phyloP scores from a whole-genome alignment of 2,329 filamentous ascomycete genomes.

The Salinomyces thailandicus region DNA sequence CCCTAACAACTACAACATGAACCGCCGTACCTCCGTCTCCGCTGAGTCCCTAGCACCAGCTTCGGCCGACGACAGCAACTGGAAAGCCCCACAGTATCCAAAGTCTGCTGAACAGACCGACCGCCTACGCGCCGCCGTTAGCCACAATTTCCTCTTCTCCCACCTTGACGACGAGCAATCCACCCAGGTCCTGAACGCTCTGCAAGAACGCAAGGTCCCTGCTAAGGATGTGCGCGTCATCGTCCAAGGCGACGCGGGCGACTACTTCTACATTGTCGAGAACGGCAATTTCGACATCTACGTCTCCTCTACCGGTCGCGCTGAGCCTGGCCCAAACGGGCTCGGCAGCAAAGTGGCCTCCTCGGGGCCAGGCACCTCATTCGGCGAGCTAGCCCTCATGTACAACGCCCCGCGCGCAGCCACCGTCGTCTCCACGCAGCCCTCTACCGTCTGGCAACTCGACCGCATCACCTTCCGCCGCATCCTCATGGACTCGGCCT shows the following conservation, averaged over 20 bases:
- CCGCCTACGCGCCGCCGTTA: conserved; percentile 70
- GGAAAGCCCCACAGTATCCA: conserved; percentile 73
- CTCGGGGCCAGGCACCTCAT: conserved; percentile 81
- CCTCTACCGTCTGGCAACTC: conserved; percentile 82
- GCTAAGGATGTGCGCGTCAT: conserved; percentile 88
- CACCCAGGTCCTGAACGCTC: conserved; percentile 72
- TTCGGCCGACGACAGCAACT: conserved; percentile 73
- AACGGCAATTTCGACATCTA: conserved; percentile 83
- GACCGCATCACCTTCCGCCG: conserved; percentile 94
- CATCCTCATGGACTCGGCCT: conserved; percentile 96
- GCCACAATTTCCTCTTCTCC: conserved; percentile 85
- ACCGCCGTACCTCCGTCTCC: conserved; percentile 87
- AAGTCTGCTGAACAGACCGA: conserved; percentile 74
- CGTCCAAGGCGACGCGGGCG: conserved; percentile 85
- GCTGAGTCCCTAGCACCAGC: conserved; percentile 91
- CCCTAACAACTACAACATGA: conserved; percentile 88
- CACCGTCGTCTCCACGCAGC: conserved; percentile 75
- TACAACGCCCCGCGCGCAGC: conserved; percentile 95
- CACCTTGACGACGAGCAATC: conserved; percentile 92
- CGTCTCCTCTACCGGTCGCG: conserved; percentile 65
- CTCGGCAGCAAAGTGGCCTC: conserved; percentile 72
- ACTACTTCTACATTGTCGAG: conserved; percentile 97
- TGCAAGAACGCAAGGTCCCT: conserved; percentile 91
- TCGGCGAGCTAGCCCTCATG: conserved; percentile 95
- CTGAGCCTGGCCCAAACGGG: conserved; percentile 71